These are phyloP conservation scores for Mycena rebaudengoi DNA, from an alignment of 768 basidiomycete species.

Conservation along the genomic window DNA sequence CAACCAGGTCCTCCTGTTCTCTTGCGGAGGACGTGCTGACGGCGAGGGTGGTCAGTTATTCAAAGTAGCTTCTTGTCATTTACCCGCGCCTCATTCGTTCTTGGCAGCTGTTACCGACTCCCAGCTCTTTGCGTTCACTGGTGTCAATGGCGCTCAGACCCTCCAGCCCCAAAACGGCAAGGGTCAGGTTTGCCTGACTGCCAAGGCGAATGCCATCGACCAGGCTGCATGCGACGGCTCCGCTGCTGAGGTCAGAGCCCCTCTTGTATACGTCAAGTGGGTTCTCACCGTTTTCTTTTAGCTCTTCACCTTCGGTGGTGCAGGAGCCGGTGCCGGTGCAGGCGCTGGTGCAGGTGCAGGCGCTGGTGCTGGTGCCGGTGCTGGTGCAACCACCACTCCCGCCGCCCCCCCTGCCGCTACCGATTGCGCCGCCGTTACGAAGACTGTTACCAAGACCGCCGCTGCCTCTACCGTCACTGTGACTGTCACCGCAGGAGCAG, in stretches of 20 bases:
- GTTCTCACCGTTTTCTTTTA: background rate
- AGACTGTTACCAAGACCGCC: background rate
- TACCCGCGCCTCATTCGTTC: background rate
- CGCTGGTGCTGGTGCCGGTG: background rate
- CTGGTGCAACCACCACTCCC: background rate
- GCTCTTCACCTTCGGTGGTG: slow-evolving; percentile 31
- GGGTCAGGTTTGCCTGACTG: slow-evolving; percentile 24
- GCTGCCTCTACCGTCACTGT: background rate
- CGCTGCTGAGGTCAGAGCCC: slow-evolving; percentile 20
- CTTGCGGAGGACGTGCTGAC: slow-evolving; percentile 36
- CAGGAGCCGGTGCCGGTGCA: background rate
- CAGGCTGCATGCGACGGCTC: slow-evolving; percentile 27
- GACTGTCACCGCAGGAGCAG: background rate
- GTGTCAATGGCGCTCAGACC: slow-evolving; percentile 24
- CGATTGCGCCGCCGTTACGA: background rate
- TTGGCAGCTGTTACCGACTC: slow-evolving; percentile 27
- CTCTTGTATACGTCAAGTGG: background rate
- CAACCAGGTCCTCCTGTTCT: slow-evolving; percentile 34
- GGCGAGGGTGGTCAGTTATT: slow-evolving; percentile 29
- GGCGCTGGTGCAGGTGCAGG: background rate
- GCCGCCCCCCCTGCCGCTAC: background rate
- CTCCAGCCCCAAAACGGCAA: slow-evolving; percentile 28
- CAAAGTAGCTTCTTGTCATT: background rate
- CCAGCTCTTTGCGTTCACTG: slow-evolving; percentile 32
- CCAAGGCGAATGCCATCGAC: slow-evolving; percentile 24